Evolutionary conservation across 176 grass and related monocot genomes (phyloP).

Genomic region (Neostapfia colusana): DNA sequence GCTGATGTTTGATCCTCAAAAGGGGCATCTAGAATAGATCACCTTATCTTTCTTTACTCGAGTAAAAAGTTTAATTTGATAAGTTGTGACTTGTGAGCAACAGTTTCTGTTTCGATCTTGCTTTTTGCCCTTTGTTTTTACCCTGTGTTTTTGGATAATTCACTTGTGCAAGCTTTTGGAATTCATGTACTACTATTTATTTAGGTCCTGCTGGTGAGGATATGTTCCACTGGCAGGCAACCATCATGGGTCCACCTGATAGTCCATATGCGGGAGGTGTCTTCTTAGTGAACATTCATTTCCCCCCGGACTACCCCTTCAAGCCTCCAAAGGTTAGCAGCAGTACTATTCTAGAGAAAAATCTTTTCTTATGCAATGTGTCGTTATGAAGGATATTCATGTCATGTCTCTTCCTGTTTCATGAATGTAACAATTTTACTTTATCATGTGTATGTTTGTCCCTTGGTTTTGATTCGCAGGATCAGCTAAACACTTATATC

Average conservation of each 20-base stretch:
- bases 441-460: too few species aligned
- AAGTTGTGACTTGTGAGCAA: neutral
- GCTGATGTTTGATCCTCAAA: slow-evolving; percentile 35
- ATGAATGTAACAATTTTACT: too few species aligned
- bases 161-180: neutral
- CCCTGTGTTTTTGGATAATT: neutral
- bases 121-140: neutral
- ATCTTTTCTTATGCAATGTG: neutral
- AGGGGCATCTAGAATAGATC: neutral
- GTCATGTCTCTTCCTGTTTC: neutral
- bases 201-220: slow-evolving; percentile 66
- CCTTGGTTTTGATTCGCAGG: neutral
- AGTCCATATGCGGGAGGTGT: slow-evolving; percentile 64
- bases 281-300: slow-evolving; percentile 65
- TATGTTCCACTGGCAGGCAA: slow-evolving; percentile 71
- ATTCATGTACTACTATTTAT: slow-evolving; percentile 36
- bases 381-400: neutral
- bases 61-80: neutral
- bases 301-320: slow-evolving; percentile 60
- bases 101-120: neutral
- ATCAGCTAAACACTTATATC: neutral
- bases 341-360: neutral
- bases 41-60: neutral
- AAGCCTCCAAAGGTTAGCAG: slow-evolving; percentile 59
- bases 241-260: slow-evolving; percentile 62